Conservation (phyloP, 2,329 filamentous ascomycete genomes). For the Fusarium irregulare region DNA sequence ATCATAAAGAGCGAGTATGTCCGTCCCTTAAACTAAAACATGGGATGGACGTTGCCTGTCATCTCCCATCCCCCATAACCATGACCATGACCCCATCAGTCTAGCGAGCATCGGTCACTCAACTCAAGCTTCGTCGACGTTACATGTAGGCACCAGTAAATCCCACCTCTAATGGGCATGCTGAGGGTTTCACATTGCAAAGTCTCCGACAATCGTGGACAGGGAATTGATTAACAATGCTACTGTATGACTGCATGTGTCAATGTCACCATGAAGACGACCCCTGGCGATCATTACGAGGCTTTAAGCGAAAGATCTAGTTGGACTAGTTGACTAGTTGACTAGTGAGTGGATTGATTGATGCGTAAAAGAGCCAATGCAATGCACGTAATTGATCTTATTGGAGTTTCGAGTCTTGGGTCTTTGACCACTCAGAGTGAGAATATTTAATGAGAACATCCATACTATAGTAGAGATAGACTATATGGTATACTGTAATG, state of each 20-base stretch:
- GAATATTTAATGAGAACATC: neutral
- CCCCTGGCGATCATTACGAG: conserved; percentile 39
- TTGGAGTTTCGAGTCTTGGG: conserved; percentile 38
- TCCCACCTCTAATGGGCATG: conserved; percentile 31
- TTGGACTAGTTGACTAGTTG: neutral
- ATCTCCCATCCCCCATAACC: conserved; percentile 15
- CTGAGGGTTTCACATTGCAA: conserved; percentile 41
- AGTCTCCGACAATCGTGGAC: conserved; percentile 31
- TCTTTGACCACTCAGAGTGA: neutral
- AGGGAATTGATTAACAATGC: conserved; percentile 19
- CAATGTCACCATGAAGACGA: neutral
- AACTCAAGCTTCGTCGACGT: conserved; percentile 11
- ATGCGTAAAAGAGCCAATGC: conserved; percentile 22
- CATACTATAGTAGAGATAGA: neutral
- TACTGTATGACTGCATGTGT: neutral
- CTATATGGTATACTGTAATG: neutral
- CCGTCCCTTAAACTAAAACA: neutral
- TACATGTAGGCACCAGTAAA: conserved; percentile 32
- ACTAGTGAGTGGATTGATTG: neutral
- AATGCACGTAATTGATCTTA: conserved; percentile 10
- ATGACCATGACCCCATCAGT: neutral
- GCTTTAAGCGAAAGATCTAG: conserved; percentile 43
- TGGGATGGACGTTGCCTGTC: conserved; percentile 19
- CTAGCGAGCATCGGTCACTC: neutral
- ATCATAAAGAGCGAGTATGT: conserved; percentile 4